Evolutionary conservation across 768 basidiomycete genomes (phyloP), one percentile per base, ranked within the genome.

Genomic region (Amanita thiersii): DNA sequence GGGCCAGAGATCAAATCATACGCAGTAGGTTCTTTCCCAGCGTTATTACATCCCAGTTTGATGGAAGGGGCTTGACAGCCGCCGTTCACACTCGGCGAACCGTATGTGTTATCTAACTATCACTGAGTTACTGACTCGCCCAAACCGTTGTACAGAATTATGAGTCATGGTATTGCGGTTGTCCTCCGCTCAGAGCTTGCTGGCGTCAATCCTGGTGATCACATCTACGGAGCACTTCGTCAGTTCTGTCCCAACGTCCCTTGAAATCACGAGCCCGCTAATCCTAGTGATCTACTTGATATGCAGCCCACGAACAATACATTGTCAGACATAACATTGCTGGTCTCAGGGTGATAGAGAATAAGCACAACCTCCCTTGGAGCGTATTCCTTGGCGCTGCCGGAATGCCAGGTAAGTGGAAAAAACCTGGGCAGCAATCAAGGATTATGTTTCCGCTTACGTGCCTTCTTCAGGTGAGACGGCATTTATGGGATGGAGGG

Each of bases 331-430:
- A 37, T 12, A 38, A 44, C 36, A 12, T 50, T 10, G 25, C 35
- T 19, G 37, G 30, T 30, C 30, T 51, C 42, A 25, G 23, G 3
- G 41, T 63, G 5, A 46, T 71, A 15, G 48, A 66, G 21, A 66
- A 68, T 47, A 49, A 60, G 39, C 53, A 65, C 25, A 58, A 60
- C 12, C 46, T 72, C 4, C 66, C 70, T 5, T 72, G 66, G 68
- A 56, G 59, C 0, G 50, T 45, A 3, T 67, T 58, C 47, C 49
- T 70, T 28, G 69, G 71, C 3, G 59, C 61, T 0, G 54, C 59
- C 1, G 69, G 70, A 11, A 68, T 51, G 49, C 39, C 50, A 31
- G 49, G 52, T 51, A 17, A 8, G 42, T 42, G 18, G 38, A 35
- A 9, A 14, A 9, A 9, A 9, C 14, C 8, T 35, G 12, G 12